Evolutionary conservation across 1,284 basidiomycete species (phyloP).

Genomic region (Omphalotus olearius): DNA sequence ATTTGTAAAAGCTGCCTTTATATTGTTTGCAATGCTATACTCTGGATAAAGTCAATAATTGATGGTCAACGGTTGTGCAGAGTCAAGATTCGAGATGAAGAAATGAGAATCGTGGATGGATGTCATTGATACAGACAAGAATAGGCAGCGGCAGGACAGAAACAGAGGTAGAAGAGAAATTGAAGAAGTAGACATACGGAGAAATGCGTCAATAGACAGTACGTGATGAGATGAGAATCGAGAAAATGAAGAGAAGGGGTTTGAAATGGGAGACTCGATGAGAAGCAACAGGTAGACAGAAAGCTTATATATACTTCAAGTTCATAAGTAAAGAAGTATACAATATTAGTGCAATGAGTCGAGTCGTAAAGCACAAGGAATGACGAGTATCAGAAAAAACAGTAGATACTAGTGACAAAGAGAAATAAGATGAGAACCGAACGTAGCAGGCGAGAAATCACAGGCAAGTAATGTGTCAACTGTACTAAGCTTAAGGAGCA

Average conservation of each 20-base stretch:
- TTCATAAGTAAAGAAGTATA: neutral
- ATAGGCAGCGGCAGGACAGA: slow-evolving; percentile 3
- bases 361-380: slow-evolving; percentile 2
- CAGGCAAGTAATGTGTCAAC: slow-evolving; percentile 15
- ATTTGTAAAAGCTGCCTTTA: slow-evolving; percentile 22
- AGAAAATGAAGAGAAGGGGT: slow-evolving; percentile 8
- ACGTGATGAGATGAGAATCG: slow-evolving; percentile 2
- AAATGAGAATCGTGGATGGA: slow-evolving; percentile 19
- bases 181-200: slow-evolving; percentile 13
- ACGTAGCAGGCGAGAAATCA: slow-evolving; percentile 15
- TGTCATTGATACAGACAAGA: slow-evolving; percentile 11
- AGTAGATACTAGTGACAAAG: slow-evolving; percentile 18
- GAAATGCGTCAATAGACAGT: slow-evolving; percentile 5
- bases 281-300: slow-evolving; percentile 18
- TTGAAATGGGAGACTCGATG: slow-evolving; percentile 11
- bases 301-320: slow-evolving; percentile 5
- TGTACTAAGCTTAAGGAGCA: slow-evolving; percentile 35
- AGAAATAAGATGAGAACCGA: slow-evolving; percentile 18
- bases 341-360: slow-evolving; percentile 1
- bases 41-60: slow-evolving; percentile 11
- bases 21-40: slow-evolving; percentile 47
- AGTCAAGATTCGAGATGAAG: slow-evolving; percentile 15
- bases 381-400: neutral
- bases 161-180: slow-evolving; percentile 13
- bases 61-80: too few relatives aligned